Percentiles rank a stretch among this genome's conserved stretches.
These are phyloP conservation scores for Pestalotiopsis sp. DNA, from an alignment of 2,329 filamentous ascomycete species.

Conservation along the genomic window DNA sequence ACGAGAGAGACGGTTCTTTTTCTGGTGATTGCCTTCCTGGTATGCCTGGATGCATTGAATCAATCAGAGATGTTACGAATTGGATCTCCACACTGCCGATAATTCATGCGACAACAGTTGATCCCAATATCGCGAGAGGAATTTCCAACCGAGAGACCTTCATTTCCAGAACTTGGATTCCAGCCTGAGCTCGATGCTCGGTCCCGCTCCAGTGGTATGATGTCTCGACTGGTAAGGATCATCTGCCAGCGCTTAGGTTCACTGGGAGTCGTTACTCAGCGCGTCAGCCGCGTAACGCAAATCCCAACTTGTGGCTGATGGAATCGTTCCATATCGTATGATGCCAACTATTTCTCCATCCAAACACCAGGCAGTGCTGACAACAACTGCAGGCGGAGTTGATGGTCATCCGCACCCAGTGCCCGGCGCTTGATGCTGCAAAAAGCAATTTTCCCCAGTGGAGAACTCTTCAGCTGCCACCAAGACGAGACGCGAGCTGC, in stretches of 20 bases:
- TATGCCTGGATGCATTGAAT: background rate
- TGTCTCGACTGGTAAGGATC: background rate
- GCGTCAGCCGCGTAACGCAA: constrained; percentile 1
- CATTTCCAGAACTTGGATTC: background rate
- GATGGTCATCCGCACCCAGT: background rate
- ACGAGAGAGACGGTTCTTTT: background rate
- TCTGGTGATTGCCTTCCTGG: background rate
- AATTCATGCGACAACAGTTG: background rate
- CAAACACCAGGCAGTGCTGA: background rate
- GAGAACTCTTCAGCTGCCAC: background rate
- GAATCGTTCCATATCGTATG: constrained; percentile 7
- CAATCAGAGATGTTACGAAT: background rate
- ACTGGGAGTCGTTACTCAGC: background rate
- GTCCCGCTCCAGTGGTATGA: background rate
- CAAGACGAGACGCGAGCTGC: background rate
- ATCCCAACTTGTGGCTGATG: constrained; percentile 1
- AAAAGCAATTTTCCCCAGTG: background rate
- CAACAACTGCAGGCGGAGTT: background rate
- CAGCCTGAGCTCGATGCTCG: background rate
- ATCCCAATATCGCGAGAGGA: background rate
- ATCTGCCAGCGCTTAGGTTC: background rate
- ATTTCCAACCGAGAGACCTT: background rate
- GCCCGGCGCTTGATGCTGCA: background rate
- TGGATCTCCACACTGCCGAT: background rate
- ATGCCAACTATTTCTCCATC: background rate